Base-by-base conservation (phyloP, 495 filamentous ascomycete genomes). In the Amphirosellinia nigrospora region DNA sequence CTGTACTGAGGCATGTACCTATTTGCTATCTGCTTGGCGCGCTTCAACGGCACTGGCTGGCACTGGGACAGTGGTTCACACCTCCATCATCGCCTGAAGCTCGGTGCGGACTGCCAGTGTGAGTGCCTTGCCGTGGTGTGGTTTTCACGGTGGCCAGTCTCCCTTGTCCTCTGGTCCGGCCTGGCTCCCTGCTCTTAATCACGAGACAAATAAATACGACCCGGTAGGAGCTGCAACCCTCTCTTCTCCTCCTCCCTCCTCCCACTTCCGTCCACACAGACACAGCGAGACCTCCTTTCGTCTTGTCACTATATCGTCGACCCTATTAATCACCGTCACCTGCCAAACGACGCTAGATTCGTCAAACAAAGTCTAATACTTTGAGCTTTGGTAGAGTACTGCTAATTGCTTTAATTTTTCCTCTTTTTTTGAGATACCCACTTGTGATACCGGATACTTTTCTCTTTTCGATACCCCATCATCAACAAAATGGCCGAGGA, bases 361-460 rank as follows among this genome's bases (percentile, higher is more conserved):
- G 75, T 72, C 75, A 73, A 66, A 74, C 64, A 68, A 66, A 73
- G 74, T 71, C 67, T 19, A 72, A 59, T 61, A 61, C 59, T 39
- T 69, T 66, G 73, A 77, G 74, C 75, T 72, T 68, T 59, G 72
- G 70, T 60, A 66, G 66, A 30, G 66, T 69, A 62, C 53, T 41
- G 56, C 64, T 74, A 68, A 34, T 74, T 77, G 79, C 72, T 79
- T 76, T 80, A 78, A 71, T 73, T 77, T 74, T 77, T 72, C 74
- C 69, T 83, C 74, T 75, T 77, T 78, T 78, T 75, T 74, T 81
- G 78, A 83, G 81, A 84, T 85, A 84, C 83, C 83, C 82, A 71
- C 6, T 76, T 72, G 74, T 78, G 76, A 84, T 82, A 82, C 80
- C 82, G 73, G 73, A 73, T 75, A 64, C 70, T 79, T 77, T 77